Evolutionary conservation across 768 basidiomycete species (phyloP), one percentile per base, ranked within the genome.

Genomic region (Nidularia sp.): DNA sequence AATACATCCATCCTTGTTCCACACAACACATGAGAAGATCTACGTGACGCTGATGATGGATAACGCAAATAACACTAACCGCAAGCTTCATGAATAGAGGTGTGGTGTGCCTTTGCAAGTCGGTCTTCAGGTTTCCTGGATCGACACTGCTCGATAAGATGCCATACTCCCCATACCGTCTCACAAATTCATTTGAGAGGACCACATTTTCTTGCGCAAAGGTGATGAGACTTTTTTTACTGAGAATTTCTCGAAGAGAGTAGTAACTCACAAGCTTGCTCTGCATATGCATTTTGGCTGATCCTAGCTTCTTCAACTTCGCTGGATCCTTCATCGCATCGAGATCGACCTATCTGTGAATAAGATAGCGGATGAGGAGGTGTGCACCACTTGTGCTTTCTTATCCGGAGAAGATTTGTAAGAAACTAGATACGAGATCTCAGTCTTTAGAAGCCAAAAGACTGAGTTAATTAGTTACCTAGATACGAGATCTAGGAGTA

Each of bases 351-450:
- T 12, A 29, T 15, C 10, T 12, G 5, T 55, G 5, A 63, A 63
- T 31, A 68, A 56, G 34, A 59, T 61, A 50, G 60, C 57, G 43
- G 57, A 57, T 1, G 45, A 45, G n/a, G 45, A 12, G 9, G 45
- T 45, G 22, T 45, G 10, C 9, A 45, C 25, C 12, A 45, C 45
- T 12, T 4, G 45, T 12, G 45, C 2, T 45, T 12, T 45, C 9
- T 22, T 22, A 5, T 45, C 45, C 10, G 45, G 22, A 25, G 12
- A n/a, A n/a, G n/a, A n/a, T n/a, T 29, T 18, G 18, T 18, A 18
- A 18, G 18, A 18, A 18, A 18, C 18, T 18, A 18, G 18, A 18
- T 18, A 18, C 18, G 18, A 18, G 18, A 18, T 18, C 18, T 18
- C 18, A 18, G 18, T 18, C 18, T 18, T 18, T 18, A 18, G 18